These are phyloP conservation scores for Penicillium palitans DNA, from an alignment of 2,329 filamentous ascomycete genomes.

Conservation along the genomic window DNA sequence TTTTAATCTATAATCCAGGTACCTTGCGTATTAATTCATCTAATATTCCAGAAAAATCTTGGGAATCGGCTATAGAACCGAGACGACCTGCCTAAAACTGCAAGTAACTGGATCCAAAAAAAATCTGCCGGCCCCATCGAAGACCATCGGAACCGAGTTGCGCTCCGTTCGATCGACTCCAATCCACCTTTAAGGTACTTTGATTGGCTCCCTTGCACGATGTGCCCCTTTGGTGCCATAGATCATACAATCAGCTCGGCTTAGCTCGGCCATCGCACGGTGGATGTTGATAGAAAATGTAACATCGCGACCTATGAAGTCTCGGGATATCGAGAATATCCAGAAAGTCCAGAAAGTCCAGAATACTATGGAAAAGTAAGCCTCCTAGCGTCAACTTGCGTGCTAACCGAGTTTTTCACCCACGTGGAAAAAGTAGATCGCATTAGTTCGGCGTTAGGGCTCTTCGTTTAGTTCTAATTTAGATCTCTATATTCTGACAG, in stretches of 20 bases:
- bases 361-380: background rate
- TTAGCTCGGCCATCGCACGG: background rate
- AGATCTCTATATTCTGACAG: background rate
- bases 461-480: background rate
- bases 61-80: background rate
- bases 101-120: background rate
- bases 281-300: background rate
- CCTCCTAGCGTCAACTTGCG: background rate
- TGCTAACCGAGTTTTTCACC: background rate
- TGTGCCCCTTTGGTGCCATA: background rate
- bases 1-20: too few relatives aligned
- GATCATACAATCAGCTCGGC: background rate
- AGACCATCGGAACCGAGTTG: slow-evolving; percentile 8
- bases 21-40: background rate
- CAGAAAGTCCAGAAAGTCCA: too few relatives aligned
- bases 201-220: background rate
- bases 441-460: background rate
- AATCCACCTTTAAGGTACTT: background rate
- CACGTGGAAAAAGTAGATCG: background rate
- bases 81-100: slow-evolving; percentile 15
- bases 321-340: background rate
- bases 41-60: background rate
- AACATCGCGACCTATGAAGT: background rate
- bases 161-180: slow-evolving; percentile 10
- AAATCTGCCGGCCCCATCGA: background rate